Evolutionary conservation across 257 asterid genomes (phyloP).

Genomic region (Fraxinus cuspidata): DNA sequence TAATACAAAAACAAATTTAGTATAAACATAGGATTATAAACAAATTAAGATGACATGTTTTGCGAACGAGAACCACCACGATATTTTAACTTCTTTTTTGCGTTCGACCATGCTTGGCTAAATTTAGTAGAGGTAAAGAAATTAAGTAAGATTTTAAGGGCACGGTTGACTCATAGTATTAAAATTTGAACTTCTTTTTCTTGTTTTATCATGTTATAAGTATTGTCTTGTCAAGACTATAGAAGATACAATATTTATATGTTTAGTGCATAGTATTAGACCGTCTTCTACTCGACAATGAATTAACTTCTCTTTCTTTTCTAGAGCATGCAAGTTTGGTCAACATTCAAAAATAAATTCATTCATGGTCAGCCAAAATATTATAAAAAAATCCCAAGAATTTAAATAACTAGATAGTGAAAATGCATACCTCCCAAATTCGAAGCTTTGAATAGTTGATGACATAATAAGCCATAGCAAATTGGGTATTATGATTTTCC

Average conservation of each 20-base stretch:
- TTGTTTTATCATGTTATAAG: too few relatives aligned
- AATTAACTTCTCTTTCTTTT: too few relatives aligned
- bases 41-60: not conserved
- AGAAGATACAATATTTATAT: too few relatives aligned
- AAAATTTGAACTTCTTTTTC: too few relatives aligned
- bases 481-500: constrained; percentile 20
- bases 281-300: too few relatives aligned
- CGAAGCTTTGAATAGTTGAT: constrained; percentile 55
- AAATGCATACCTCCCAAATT: constrained; percentile 47
- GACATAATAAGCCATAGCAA: constrained; percentile 43
- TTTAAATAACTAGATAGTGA: not conserved
- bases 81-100: too few relatives aligned
- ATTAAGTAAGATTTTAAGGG: not conserved
- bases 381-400: too few relatives aligned
- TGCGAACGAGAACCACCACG: not conserved
- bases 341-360: not conserved
- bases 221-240: too few relatives aligned
- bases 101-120: not conserved
- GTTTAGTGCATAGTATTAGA: too few relatives aligned
- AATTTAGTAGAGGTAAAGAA: not conserved
- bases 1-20: not conserved
- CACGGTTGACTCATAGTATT: not conserved
- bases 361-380: too few relatives aligned
- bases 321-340: not conserved
- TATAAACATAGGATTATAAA: not conserved